phyloP scores from a whole-genome alignment of 305 asterid species.

The Fraxinus platypoda region DNA sequence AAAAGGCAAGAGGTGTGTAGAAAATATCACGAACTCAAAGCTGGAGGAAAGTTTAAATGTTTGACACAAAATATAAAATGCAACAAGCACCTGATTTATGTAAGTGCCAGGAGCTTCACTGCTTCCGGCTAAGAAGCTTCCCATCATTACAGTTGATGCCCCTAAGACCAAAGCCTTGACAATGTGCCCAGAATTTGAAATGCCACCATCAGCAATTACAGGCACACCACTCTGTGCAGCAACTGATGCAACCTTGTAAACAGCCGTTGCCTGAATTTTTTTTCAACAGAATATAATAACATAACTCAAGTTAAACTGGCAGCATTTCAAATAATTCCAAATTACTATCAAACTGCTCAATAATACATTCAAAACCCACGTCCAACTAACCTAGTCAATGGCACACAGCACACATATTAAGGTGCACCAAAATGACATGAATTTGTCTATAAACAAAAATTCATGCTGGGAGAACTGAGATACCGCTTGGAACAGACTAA shows the following conservation, averaged over 20 bases:
- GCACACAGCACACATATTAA: neutral
- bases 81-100: constrained; percentile 51
- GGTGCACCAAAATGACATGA: neutral
- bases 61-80: neutral
- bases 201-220: constrained; percentile 95
- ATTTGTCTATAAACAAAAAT: neutral
- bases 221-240: constrained; percentile 74
- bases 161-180: constrained; percentile 92
- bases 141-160: constrained; percentile 99
- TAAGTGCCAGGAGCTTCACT: constrained; percentile 86
- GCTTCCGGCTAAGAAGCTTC: constrained; percentile 95
- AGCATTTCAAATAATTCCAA: neutral
- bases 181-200: constrained; percentile 92
- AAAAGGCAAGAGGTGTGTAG: neutral
- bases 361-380: neutral
- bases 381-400: neutral
- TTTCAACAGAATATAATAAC: neutral
- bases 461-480: neutral
- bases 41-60: neutral
- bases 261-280: constrained; percentile 78
- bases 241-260: constrained; percentile 85
- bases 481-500: neutral
- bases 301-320: neutral
- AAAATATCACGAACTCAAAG: neutral
- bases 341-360: neutral